Conservation (phyloP, 2,329 filamentous ascomycete species). For the Calonectria hawksworthii region DNA sequence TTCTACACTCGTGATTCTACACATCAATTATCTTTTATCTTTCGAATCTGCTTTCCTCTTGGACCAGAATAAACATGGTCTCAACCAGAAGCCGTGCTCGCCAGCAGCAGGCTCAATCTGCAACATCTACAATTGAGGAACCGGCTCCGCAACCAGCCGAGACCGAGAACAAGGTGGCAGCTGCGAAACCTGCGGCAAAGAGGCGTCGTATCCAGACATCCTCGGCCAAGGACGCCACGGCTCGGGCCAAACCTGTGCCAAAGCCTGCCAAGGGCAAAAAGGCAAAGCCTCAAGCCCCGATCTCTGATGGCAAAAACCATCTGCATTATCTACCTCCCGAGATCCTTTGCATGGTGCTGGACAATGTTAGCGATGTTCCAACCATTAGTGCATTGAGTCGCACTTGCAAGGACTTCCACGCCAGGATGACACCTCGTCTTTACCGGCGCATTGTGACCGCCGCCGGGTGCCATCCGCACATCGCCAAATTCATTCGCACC, state of each 20-base stretch:
- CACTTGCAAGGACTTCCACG: conserved; percentile 37
- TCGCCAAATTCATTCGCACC: conserved; percentile 35
- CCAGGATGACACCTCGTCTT: conserved; percentile 30
- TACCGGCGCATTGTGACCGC: conserved; percentile 27
- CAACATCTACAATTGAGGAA: neutral
- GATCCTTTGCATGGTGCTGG: neutral
- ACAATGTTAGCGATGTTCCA: neutral
- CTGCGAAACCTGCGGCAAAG: neutral
- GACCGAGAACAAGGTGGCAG: neutral
- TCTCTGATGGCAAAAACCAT: neutral
- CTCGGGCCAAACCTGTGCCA: neutral
- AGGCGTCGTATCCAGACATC: neutral
- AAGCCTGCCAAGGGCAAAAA: neutral
- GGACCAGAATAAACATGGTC: neutral
- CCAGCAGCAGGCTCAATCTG: neutral
- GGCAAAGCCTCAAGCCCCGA: neutral
- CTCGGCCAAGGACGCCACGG: neutral
- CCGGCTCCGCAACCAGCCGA: neutral
- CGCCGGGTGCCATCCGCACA: conserved; percentile 33
- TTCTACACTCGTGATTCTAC: neutral
- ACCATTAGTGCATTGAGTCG: conserved; percentile 23
- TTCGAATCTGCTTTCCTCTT: neutral
- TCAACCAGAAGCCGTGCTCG: neutral
- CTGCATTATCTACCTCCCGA: neutral
- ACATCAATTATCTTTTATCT: neutral